phyloP scores from a whole-genome alignment of 163 green algal species.

The Chlamydomonas reinhardtii region DNA sequence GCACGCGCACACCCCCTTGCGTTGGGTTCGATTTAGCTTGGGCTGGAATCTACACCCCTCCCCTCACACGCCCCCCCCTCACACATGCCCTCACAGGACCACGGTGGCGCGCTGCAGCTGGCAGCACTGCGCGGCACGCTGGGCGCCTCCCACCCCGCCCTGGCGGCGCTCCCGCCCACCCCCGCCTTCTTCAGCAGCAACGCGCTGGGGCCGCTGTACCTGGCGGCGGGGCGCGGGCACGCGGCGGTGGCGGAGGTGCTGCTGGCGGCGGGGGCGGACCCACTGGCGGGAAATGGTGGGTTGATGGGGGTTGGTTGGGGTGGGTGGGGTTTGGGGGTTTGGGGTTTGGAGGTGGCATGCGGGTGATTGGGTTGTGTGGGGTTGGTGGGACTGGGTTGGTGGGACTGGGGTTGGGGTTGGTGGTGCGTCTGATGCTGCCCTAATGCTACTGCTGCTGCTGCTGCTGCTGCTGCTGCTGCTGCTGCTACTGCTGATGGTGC shows the following conservation, averaged over 20 bases:
- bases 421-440: too few species aligned
- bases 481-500: too few species aligned
- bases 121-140: not conserved
- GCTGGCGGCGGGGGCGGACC: conserved; percentile 30
- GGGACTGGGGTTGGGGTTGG: too few species aligned
- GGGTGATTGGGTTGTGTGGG: not conserved
- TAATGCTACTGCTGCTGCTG: too few species aligned
- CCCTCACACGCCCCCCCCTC: not conserved
- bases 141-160: not conserved
- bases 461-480: too few species aligned
- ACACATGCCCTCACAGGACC: not conserved
- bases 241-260: not conserved
- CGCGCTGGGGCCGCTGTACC: not conserved
- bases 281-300: not conserved
- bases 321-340: not conserved
- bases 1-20: too few species aligned
- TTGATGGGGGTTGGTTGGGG: not conserved
- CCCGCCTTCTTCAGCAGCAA: not conserved
- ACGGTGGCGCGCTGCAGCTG: not conserved
- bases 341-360: too few species aligned
- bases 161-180: not conserved
- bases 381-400: not conserved
- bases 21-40: too few species aligned
- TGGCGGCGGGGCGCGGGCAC: conserved; percentile 4
- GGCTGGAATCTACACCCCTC: too few species aligned